Percentiles rank a stretch among this genome's conserved stretches.
These are phyloP conservation scores for Coemansia furcata DNA, from an alignment of 192 early-diverging fungal genomes.

Conservation along the genomic window DNA sequence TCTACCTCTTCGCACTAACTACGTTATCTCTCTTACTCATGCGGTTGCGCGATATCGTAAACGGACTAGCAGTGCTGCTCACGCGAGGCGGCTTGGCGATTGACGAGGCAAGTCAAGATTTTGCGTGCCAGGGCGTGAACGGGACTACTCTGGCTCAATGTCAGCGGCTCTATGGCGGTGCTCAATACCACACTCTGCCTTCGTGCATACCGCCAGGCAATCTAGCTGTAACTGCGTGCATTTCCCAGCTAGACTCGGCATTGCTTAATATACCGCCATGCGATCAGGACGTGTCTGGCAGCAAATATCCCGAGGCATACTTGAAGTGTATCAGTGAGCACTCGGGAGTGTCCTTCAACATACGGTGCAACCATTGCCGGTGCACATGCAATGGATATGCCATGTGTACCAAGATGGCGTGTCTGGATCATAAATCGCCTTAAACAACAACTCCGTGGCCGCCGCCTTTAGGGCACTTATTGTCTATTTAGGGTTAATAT, in stretches of 20 bases:
- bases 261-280: slow-evolving; percentile 12
- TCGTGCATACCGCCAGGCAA: not conserved
- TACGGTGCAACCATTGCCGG: slow-evolving; percentile 21
- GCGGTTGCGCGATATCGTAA: not conserved
- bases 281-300: slow-evolving; percentile 4
- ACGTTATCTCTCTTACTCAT: not conserved
- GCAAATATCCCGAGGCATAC: slow-evolving; percentile 16
- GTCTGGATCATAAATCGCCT: not conserved
- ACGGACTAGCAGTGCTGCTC: slow-evolving; percentile 2
- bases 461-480: not conserved
- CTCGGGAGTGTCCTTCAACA: slow-evolving; percentile 14
- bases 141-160: slow-evolving; percentile 18
- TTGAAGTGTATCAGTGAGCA: slow-evolving; percentile 17
- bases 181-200: slow-evolving; percentile 3
- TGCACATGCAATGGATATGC: slow-evolving; percentile 23
- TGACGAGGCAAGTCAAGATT: not conserved
- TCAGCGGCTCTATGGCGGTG: slow-evolving; percentile 26
- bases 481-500: not conserved
- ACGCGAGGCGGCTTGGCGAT: not conserved
- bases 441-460: not conserved
- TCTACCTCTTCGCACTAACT: not conserved
- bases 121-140: slow-evolving; percentile 18
- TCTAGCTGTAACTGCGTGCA: slow-evolving; percentile 1
- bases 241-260: not conserved
- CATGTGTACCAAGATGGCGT: slow-evolving; percentile 23